Evolutionary conservation across 768 basidiomycete species (phyloP), one percentile per base, ranked within the genome.

Genomic region (Psilocybe sp.): DNA sequence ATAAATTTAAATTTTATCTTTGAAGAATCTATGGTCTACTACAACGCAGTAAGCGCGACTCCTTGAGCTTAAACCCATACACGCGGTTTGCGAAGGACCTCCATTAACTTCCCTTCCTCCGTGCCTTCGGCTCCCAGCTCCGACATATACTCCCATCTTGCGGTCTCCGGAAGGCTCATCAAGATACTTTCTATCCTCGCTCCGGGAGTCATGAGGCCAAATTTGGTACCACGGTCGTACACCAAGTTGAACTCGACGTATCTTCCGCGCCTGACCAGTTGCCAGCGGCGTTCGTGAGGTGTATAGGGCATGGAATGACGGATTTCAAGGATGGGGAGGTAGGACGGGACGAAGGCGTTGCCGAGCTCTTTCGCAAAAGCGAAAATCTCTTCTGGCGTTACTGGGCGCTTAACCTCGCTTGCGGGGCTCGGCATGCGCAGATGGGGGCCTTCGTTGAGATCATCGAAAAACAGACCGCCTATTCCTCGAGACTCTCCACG

Each of bases 401-500:
- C 68, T 4, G 87, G 86, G 33, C 86, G 78, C 23, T 57, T 61
- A 4, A 57, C 52, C 16, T 68, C 59, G 28, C 66, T 64, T 5
- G 65, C 61, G n/a, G 71, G 61, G 32, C 67, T 52, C 0, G 72
- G 69, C 31, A 93, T 73, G n/a, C 82, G 81, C n/a, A 74, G 63
- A 63, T 93, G 91, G 2, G 72, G 67, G 32, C 79, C 79, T 44
- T 75, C 76, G 57, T 77, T 82, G 49, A 98, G 81, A 64, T 99
- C 97, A 65, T 98, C 97, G 62, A 98, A 96, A 76, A 98, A 98
- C 48, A 99, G 73, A 0, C 97, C 97, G 31, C 97, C 97, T 43
- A 99, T 70, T 4, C 97, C 97, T 39, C 97, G 81, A 2, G 82
- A 69, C 71, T 98, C 97, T 28, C 69, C 64, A 10, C 97, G 83